phyloP scores from a whole-genome alignment of 306 rosid genomes.

The Trifolium pratense region DNA sequence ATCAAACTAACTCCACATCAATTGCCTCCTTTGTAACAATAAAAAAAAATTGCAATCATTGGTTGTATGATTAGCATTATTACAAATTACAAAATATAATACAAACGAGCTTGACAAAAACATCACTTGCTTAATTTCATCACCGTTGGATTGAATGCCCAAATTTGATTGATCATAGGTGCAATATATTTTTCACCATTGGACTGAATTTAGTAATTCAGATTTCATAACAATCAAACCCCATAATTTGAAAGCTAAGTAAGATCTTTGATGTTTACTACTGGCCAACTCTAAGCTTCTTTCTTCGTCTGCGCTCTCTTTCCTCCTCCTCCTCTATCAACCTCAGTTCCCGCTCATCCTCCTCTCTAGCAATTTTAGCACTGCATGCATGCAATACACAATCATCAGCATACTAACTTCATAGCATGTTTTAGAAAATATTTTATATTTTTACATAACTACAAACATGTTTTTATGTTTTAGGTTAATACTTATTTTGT shows the following conservation, averaged over 20 bases:
- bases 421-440: background rate
- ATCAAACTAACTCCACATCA: background rate
- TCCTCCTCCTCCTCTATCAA: constrained; percentile 63
- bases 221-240: constrained; percentile 33
- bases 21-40: background rate
- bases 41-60: constrained; percentile 18
- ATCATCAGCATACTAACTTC: background rate
- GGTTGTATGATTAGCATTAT: constrained; percentile 3
- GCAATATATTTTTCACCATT: constrained; percentile 1
- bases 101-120: constrained; percentile 27
- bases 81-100: constrained; percentile 5
- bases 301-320: constrained; percentile 44
- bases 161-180: constrained; percentile 17
- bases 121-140: constrained; percentile 27
- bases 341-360: constrained; percentile 71
- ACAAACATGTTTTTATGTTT: background rate
- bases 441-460: background rate
- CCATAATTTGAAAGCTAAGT: background rate
- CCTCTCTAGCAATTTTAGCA: constrained; percentile 55
- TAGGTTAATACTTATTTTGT: background rate
- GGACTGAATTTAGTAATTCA: constrained; percentile 36
- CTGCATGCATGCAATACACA: constrained; percentile 46
- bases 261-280: background rate
- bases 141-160: constrained; percentile 32
- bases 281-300: constrained; percentile 54